Conservation (phyloP, 164 flowering plant species). For the Stephania yunnanensis region DNA sequence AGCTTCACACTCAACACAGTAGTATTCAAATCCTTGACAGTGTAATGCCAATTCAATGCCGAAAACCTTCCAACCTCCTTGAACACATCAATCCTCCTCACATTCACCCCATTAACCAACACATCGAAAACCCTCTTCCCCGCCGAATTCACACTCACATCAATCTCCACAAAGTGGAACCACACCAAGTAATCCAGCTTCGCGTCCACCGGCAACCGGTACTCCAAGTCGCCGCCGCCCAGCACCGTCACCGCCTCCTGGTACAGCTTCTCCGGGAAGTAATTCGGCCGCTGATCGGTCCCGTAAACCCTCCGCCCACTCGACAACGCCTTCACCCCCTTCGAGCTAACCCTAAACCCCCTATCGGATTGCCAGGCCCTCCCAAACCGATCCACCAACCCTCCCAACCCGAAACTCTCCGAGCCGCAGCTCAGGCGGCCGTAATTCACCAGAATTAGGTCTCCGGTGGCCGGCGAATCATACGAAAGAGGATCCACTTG, state of each 20-base stretch:
- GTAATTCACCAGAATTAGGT: conserved; percentile 62
- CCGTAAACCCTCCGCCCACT: conserved; percentile 32
- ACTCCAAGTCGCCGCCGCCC: conserved; percentile 38
- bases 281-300: conserved; percentile 53
- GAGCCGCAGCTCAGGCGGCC: conserved; percentile 74
- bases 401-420: conserved; percentile 30
- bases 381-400: conserved; percentile 73
- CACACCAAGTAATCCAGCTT: conserved; percentile 85
- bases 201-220: conserved; percentile 66
- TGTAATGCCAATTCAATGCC: conserved; percentile 60
- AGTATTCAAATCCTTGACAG: conserved; percentile 66
- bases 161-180: conserved; percentile 96
- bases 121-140: conserved; percentile 89
- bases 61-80: conserved; percentile 68
- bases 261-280: conserved; percentile 76
- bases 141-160: conserved; percentile 43
- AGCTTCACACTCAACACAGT: conserved; percentile 58
- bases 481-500: conserved; percentile 65
- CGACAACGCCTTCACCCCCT: conserved; percentile 18
- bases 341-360: conserved; percentile 21
- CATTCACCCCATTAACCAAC: conserved; percentile 55
- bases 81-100: conserved; percentile 64
- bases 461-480: conserved; percentile 30
- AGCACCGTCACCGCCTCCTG: conserved; percentile 46
- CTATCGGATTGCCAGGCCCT: conserved; percentile 82